Conservation (phyloP, 129 eudicot genomes). For the Centaurea solstitialis region DNA sequence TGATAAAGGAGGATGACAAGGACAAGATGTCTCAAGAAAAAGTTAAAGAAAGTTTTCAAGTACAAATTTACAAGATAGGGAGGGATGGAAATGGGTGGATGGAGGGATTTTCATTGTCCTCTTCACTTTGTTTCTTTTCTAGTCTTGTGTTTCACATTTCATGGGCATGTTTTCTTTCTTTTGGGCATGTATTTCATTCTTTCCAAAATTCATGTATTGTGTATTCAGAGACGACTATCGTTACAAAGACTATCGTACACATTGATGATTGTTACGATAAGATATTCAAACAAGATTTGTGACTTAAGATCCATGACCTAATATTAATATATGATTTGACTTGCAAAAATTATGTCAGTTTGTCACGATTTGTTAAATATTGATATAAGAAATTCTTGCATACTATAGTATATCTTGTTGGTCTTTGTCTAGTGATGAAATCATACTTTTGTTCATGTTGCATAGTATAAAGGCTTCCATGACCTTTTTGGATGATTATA, state of each 20-base stretch:
- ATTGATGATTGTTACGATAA: background rate
- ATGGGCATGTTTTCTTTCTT: constrained; percentile 6
- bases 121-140: constrained; percentile 14
- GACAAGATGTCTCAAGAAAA: constrained; percentile 29
- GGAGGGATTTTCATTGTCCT: constrained; percentile 18
- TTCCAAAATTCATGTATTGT: background rate
- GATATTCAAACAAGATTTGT: background rate
- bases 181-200: background rate
- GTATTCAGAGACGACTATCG: background rate
- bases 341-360: background rate
- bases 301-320: background rate
- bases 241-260: background rate
- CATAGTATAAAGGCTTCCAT: background rate
- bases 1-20: constrained; percentile 39
- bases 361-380: background rate
- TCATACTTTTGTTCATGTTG: background rate
- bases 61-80: constrained; percentile 30
- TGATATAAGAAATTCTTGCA: background rate
- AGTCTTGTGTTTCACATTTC: constrained; percentile 24
- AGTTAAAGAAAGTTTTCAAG: constrained; percentile 23
- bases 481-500: background rate
- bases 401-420: background rate
- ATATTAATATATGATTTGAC: background rate
- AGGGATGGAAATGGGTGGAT: background rate
- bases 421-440: too few relatives aligned